A percentile compares a stretch with the other conserved stretches of the same genome.
Evolutionary conservation across 106 monocot genomes (phyloP).

Genomic region (Dioscorea alata): DNA sequence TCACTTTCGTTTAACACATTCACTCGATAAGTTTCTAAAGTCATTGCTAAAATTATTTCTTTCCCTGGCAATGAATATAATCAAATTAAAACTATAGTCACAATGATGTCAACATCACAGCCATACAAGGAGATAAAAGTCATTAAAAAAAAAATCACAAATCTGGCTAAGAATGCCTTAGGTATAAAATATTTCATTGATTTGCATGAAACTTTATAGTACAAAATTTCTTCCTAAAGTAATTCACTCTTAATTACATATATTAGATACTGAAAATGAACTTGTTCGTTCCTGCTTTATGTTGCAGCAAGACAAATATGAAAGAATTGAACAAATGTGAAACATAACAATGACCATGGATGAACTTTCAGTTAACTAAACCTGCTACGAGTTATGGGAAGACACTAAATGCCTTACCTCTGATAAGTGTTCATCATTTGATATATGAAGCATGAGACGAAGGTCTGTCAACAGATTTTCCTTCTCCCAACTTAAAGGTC

Average conservation of each 20-base stretch:
- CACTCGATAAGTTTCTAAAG: too few species aligned
- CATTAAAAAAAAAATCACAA: too few species aligned
- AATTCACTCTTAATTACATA: background rate
- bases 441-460: constrained; percentile 52
- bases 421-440: constrained; percentile 62
- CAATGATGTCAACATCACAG: too few species aligned
- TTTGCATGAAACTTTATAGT: background rate
- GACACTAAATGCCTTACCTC: constrained; percentile 38
- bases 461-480: constrained; percentile 62
- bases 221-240: constrained; percentile 6
- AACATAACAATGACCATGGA: background rate
- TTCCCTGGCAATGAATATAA: too few species aligned
- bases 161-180: too few species aligned
- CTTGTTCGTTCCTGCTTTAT: constrained; percentile 1
- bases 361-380: background rate
- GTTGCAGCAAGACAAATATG: background rate
- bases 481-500: constrained; percentile 61
- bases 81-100: too few species aligned
- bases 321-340: background rate
- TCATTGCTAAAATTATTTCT: too few species aligned
- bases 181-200: background rate
- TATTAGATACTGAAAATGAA: too few species aligned
- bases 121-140: too few species aligned
- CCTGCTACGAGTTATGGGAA: background rate
- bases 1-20: too few species aligned